Evolutionary conservation across 306 rosid species (phyloP), one percentile per base, ranked within the genome.

Genomic region (Quercus alba): DNA sequence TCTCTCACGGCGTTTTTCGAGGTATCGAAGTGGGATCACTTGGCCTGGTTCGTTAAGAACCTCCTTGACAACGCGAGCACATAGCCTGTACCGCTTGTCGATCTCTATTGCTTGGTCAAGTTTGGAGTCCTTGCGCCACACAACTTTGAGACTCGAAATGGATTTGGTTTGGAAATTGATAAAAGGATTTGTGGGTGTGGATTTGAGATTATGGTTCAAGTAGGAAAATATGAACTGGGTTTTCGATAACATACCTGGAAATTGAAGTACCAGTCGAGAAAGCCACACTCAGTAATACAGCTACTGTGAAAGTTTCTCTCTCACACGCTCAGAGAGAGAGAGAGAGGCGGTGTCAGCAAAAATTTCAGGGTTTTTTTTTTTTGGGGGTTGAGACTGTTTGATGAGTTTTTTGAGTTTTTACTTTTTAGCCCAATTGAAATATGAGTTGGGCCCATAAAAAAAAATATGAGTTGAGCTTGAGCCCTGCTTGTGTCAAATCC

Each of bases 81-180:
- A 85, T 52, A 88, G 78, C 74, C 80, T 91, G 81, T 46, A 91
- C 28, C 86, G 87, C 61, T 95, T 95, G 61, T 90, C 97, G 58
- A 75, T 78, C 63, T 93, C 91, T 41, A 93, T 91, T 56, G 98
- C 93, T 66, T 59, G 86, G 89, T 95, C 98, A 0, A 95, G 90
- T 19, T 76, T 19, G 15, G 1, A 80, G 86, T 95, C 99, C 72
- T 93, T 93, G 41, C 96, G 97, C 99, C 99, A 91, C 20, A 66
- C 83, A 14, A 95, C 98, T 84, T 89, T 93, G 57, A 93, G 93
- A 82, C 94, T 95, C 6, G 92, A 89, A 19, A 91, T 89, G 23
- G 76, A 17, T 82, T 81, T 86, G 35, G 63, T 17, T 26, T 78
- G 75, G 3, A 62, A 67, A 51, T 73, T 49, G 78, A 77, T 17